Evolutionary conservation across 108 stramenopile genomes (phyloP).

Genomic region (Skeletonema costatum): DNA sequence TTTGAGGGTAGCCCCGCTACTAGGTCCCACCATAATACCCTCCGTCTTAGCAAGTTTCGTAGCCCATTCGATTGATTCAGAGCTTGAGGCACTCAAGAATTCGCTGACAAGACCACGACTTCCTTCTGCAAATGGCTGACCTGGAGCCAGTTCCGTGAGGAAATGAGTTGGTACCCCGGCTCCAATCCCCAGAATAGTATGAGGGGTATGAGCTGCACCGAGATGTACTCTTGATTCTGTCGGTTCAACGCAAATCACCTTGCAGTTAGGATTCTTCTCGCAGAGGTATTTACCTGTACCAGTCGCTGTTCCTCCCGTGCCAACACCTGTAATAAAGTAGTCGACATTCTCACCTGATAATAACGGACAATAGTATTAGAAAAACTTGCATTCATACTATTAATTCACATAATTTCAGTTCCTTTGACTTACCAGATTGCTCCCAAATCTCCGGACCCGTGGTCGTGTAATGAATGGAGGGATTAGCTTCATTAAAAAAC

Average conservation of each 20-base stretch:
- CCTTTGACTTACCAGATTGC: conserved; percentile 61
- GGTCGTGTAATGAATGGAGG: conserved; percentile 58
- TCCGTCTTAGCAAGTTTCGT: conserved; percentile 1
- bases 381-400: not conserved
- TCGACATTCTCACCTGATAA: not conserved
- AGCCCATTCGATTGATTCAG: conserved; percentile 10
- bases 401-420: conserved; percentile 26
- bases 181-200: conserved; percentile 14
- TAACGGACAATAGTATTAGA: not conserved
- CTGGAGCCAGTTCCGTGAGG: conserved; percentile 17
- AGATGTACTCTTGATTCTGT: conserved; percentile 1
- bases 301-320: conserved; percentile 80
- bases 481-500: conserved; percentile 87
- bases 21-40: conserved; percentile 7
- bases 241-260: conserved; percentile 12
- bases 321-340: conserved; percentile 70
- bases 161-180: conserved; percentile 16
- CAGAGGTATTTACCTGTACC: conserved; percentile 26
- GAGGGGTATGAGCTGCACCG: not conserved
- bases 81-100: conserved; percentile 4
- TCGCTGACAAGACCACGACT: conserved; percentile 15
- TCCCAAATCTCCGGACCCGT: conserved; percentile 88
- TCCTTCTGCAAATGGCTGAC: conserved; percentile 12
- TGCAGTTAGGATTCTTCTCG: conserved; percentile 5
- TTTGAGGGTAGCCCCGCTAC: not conserved